Base-by-base conservation (phyloP, 2,329 filamentous ascomycete genomes). In the Pyrenophora seminiperda region DNA sequence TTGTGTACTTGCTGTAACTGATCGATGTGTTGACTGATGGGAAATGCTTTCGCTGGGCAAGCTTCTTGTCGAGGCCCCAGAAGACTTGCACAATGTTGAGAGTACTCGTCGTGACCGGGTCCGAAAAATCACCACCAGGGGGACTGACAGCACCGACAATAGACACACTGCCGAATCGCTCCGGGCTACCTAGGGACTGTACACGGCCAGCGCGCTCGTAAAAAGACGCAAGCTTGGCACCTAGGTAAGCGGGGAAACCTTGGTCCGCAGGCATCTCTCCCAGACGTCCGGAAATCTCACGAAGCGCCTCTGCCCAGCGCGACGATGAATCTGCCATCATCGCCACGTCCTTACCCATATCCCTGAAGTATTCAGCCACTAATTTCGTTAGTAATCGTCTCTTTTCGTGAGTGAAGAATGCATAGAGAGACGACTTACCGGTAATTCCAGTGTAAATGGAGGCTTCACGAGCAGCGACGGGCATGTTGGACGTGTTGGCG, bases 281-380 rank as follows among this genome's bases (percentile, higher is more conserved):
- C 54, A 99, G 82, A 83, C 94, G 94, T 82, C 94, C 94, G 27
- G 94, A 99, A 75, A 99, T 87, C 76, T 99, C 94, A 89, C 94
- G 91, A 73, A 99, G 84, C 71, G 94, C 94, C 80, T 99, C 94
- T 58, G 94, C 94, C 94, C 94, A 99, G 61, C 94, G 91, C 45
- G 94, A 99, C 43, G 93, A 89, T 13, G 94, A 97, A 77, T 99
- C 94, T 58, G 94, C 94, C 94, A 99, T 99, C 94, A 99, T 99
- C 66, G 94, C 93, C 31, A 99, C 94, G 73, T 96, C 84, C 77
- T 97, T 93, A 59, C 94, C 94, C 76, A 96, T 91, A 71, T 99
- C 94, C 62, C 94, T 84, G 81, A 97, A 97, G 70, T 99, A 99
- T 73, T 99, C 94, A 33, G 91, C 90, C 0, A 97, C 88, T 0